Percentiles rank a stretch among this genome's conserved stretches.
These are phyloP conservation scores for Fusarium oligoseptatum DNA, from an alignment of 2,329 filamentous ascomycete genomes.

Conservation along the genomic window DNA sequence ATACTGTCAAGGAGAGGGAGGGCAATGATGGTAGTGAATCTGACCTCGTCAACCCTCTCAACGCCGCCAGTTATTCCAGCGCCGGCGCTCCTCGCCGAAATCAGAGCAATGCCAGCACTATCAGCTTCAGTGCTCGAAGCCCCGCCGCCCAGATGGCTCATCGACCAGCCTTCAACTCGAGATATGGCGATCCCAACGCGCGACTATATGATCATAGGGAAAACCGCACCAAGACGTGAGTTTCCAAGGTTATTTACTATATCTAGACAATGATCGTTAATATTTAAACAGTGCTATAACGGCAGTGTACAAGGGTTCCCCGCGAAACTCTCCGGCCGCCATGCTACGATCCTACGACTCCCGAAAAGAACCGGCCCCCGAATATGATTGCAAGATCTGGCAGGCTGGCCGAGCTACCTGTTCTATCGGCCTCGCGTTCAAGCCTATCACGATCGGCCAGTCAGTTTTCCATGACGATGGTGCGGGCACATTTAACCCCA, in stretches of 20 bases:
- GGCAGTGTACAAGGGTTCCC: slow-evolving; percentile 88
- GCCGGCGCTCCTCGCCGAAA: slow-evolving; percentile 69
- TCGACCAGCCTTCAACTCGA: slow-evolving; percentile 65
- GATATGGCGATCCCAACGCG: slow-evolving; percentile 86
- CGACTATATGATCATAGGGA: slow-evolving; percentile 89
- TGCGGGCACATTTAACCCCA: slow-evolving; percentile 89
- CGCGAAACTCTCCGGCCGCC: slow-evolving; percentile 74
- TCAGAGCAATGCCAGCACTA: slow-evolving; percentile 83
- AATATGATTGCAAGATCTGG: slow-evolving; percentile 97
- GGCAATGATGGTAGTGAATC: slow-evolving; percentile 77
- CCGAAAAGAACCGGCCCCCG: slow-evolving; percentile 87
- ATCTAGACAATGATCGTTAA: slow-evolving; percentile 20
- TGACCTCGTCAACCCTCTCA: slow-evolving; percentile 58
- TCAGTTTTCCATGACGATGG: slow-evolving; percentile 96
- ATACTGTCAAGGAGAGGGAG: slow-evolving; percentile 83
- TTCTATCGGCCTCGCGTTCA: slow-evolving; percentile 93
- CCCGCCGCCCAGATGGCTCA: slow-evolving; percentile 66
- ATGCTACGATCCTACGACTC: slow-evolving; percentile 96
- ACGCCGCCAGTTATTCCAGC: slow-evolving; percentile 56
- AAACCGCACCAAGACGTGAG: slow-evolving; percentile 90
- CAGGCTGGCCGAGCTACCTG: slow-evolving; percentile 95
- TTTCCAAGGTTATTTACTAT: slow-evolving; percentile 30
- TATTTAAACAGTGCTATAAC: slow-evolving; percentile 79
- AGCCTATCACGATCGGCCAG: slow-evolving; percentile 93
- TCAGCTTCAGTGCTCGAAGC: slow-evolving; percentile 82